These are phyloP conservation scores for Cercospora zeina DNA, from an alignment of 2,329 filamentous ascomycete species.

Conservation along the genomic window DNA sequence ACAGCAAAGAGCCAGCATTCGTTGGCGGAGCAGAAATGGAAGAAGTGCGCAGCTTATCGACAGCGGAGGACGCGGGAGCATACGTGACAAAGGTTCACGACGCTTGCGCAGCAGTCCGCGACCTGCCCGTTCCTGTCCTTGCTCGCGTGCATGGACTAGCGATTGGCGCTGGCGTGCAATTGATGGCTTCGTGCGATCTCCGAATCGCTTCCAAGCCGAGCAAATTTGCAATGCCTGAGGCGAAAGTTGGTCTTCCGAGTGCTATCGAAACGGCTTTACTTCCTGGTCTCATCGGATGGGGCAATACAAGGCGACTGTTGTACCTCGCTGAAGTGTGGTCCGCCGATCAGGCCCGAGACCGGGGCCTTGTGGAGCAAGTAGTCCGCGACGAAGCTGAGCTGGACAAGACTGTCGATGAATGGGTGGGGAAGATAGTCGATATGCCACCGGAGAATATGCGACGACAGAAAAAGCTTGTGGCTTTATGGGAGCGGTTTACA, in stretches of 20 bases:
- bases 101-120: background rate
- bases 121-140: background rate
- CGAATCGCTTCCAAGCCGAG: background rate
- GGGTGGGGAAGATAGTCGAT: background rate
- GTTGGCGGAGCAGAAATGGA: background rate
- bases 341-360: background rate
- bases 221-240: conserved; percentile 1
- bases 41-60: background rate
- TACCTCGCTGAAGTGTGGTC: background rate
- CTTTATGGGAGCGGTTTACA: background rate
- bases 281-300: background rate
- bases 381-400: background rate
- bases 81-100: background rate
- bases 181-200: background rate
- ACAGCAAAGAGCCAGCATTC: background rate
- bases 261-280: background rate
- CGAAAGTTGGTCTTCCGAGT: conserved; percentile 1
- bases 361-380: background rate
- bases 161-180: background rate
- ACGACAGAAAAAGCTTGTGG: background rate
- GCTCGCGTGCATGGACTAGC: background rate
- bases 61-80: background rate
- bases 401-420: background rate
- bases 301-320: background rate
- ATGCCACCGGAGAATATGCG: background rate